Base-by-base conservation (phyloP, 441 rosid genomes). In the Pelargonium citronellum region DNA sequence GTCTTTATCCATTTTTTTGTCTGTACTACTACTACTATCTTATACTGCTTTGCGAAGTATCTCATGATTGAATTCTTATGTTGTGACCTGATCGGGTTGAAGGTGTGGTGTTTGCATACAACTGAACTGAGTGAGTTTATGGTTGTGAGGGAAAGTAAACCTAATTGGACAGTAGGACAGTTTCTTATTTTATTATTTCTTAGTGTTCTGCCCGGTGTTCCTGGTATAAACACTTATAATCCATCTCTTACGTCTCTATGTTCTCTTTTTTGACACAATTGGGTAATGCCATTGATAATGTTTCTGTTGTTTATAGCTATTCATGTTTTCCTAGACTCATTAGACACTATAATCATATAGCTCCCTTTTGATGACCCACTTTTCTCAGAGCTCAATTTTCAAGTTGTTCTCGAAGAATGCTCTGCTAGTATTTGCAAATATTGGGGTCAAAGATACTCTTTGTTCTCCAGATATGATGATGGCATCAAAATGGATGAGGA, bases 401-500 rank as follows among this genome's bases (percentile, higher is more conserved):
- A 79, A 79, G 82, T 71, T 70, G 78, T 80, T 77, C 22, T 43
- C 55, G 86, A 77, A 75, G 78, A 83, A 69, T 64, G 69, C 67
- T 79, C 83, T 68, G 73, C 81, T 70, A 80, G 22, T 64, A 79
- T 83, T 66, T 74, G 79, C 65, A 91, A 89, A 82, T 90, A 91
- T 78, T 94, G 99, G 97, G 75, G 79, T 75, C 99, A 94, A 72
- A 80, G 99, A 70, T 89, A 94, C 79, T 58, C 74, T 41, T 77
- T 89, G 62, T 94, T 94, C 84, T 90, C 97, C 65, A 83, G 83
- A 83, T 91, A 85, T 77, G 94, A 91, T 57, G 82, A 83, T 63
- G 99, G 97, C 71, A 81, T 91, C 71, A 80, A 75, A 85, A 90
- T 94, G 99, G 96, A 94, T 5, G 91, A 89, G 80, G 99, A 94